Evolutionary conservation across 2,329 filamentous ascomycete species (phyloP), one percentile per base, ranked within the genome.

Genomic region (Trichoderma oligosporum): DNA sequence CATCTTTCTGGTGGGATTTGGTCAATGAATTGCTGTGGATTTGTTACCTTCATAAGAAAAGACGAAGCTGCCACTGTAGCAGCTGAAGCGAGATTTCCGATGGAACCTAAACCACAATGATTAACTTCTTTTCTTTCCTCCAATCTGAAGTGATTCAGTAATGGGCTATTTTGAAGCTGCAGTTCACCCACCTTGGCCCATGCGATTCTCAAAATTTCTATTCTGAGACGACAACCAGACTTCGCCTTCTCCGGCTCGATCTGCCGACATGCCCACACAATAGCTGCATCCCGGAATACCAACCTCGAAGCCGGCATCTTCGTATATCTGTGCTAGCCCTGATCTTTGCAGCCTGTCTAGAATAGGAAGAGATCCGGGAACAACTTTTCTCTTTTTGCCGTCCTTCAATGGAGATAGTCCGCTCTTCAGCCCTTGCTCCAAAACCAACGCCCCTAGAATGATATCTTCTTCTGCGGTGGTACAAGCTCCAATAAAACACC

Each of bases 21-120:
- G 12, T 56, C 42, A 31, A 56, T 56, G 27, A 56, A 33, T 4
- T 29, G 44, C 31, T 56, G 52, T 2, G 76, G 75, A 53, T 76
- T 71, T 0, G 68, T 71, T 5, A 77, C 63, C 35, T 64, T 68
- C 76, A 78, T 78, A 4, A 66, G 62, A 56, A 79, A 79, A 1
- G 71, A 74, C 0, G 74, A 76, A 3, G 76, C 76, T 3, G 77
- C 76, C 1, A 79, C 76, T 0, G 74, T 74, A 5, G 73, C 75
- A 3, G 77, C 76, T 0, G 75, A 77, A 1, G 71, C 68, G 24
- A 80, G 63, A 59, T 76, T 72, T 1, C 76, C 77, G 59, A 80
- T 57, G 3, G 45, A 49, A 7, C 54, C 54, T 57, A 27, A 2
- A 11, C 14, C 20, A 5, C 14, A 18, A 6, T 7, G 22, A n/a